phyloP scores from a whole-genome alignment of 2,329 filamentous ascomycete genomes.

The Cercospora brassicicola region DNA sequence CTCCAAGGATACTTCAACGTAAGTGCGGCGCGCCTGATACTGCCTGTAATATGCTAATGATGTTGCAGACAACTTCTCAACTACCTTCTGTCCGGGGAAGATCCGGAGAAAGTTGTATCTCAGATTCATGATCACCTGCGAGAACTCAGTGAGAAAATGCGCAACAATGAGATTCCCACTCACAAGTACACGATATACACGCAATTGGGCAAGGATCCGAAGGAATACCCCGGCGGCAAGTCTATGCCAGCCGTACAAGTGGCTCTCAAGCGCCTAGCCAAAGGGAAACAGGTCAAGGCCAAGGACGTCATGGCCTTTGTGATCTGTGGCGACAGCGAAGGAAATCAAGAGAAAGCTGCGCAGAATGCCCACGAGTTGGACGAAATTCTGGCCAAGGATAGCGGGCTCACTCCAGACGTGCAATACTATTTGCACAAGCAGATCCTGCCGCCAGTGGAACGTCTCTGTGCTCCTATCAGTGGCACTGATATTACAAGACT shows the following conservation, averaged over 20 bases:
- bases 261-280: conserved; percentile 79
- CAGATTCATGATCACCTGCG: conserved; percentile 92
- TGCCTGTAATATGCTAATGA: conserved; percentile 22
- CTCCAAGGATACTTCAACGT: conserved; percentile 87
- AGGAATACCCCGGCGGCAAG: conserved; percentile 90
- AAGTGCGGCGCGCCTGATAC: conserved; percentile 28
- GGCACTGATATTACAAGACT: conserved; percentile 88
- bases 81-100: conserved; percentile 90
- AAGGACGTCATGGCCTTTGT: conserved; percentile 97
- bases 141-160: conserved; percentile 82
- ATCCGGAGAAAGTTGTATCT: conserved; percentile 80
- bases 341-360: conserved; percentile 67
- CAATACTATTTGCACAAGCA: conserved; percentile 99
- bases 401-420: conserved; percentile 79
- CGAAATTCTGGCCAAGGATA: conserved; percentile 76
- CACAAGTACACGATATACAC: conserved; percentile 97
- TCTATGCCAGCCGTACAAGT: conserved; percentile 98
- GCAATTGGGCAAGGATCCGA: conserved; percentile 90
- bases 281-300: conserved; percentile 83
- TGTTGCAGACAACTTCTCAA: conserved; percentile 70
- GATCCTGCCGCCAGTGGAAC: conserved; percentile 95
- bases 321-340: conserved; percentile 70
- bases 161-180: conserved; percentile 69
- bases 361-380: conserved; percentile 87
- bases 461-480: conserved; percentile 91